A percentile compares a stretch with the other conserved stretches of the same genome.
Evolutionary conservation across 2,329 filamentous ascomycete species (phyloP).

Genomic region (Pleoardoris graminearum): DNA sequence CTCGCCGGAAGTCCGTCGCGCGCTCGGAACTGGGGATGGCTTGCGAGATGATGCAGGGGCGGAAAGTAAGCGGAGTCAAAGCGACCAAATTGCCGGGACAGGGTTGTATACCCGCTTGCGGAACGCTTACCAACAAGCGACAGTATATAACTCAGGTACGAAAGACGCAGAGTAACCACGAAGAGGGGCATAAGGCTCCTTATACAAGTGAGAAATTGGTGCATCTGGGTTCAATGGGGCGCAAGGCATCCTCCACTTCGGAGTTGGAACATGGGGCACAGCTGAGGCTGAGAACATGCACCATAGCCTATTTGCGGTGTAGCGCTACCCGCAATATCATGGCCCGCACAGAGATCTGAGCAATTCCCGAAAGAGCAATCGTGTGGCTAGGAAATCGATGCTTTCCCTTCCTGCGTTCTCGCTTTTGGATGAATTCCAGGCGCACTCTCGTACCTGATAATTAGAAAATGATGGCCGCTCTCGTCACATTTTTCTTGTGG

Average conservation of each 20-base stretch:
- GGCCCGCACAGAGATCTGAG: not conserved
- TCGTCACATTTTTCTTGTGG: not conserved
- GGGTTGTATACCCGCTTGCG: not conserved
- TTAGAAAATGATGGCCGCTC: no score
- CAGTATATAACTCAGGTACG: not conserved
- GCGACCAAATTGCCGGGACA: not conserved
- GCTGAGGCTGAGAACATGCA: conserved; percentile 9
- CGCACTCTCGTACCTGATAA: no score
- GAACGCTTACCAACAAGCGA: not conserved
- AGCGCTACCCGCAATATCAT: conserved; percentile 2
- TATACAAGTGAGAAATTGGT: not conserved
- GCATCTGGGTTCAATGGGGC: not conserved
- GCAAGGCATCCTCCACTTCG: conserved; percentile 1
- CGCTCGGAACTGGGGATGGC: conserved; percentile 1
- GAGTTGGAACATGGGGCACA: conserved; percentile 7
- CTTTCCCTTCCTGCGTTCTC: no score
- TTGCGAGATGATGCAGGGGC: conserved; percentile 4
- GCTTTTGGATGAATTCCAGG: no score
- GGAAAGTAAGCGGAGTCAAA: not conserved
- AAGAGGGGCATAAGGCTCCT: not conserved
- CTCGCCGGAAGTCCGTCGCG: conserved; percentile 6
- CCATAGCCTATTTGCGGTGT: not conserved
- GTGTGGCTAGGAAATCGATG: not conserved
- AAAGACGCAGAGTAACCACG: not conserved
- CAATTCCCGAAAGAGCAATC: not conserved